Percentiles rank a stretch among this genome's conserved stretches.
Evolutionary conservation across 192 early-diverging fungal species (phyloP).

Genomic region (Chytriomyces sp.): DNA sequence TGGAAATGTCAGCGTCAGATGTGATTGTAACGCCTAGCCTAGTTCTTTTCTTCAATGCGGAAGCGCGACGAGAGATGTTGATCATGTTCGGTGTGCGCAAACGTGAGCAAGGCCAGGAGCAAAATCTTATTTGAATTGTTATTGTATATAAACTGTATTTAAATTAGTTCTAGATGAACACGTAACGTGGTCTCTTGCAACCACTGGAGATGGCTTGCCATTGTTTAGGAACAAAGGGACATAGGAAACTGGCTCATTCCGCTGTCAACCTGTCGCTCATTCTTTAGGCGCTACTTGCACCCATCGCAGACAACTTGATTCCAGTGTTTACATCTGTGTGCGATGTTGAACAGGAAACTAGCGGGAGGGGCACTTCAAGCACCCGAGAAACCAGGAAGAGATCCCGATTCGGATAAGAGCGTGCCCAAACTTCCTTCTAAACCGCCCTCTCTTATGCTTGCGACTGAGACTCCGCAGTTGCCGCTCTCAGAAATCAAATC

Average conservation of each 20-base stretch:
- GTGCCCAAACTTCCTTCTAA: background rate
- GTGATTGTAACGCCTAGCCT: background rate
- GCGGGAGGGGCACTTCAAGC: too few relatives aligned
- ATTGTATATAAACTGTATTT: background rate
- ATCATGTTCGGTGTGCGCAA: background rate
- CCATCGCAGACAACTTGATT: too few relatives aligned
- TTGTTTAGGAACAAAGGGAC: too few relatives aligned
- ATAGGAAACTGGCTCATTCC: too few relatives aligned
- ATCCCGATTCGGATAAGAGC: background rate
- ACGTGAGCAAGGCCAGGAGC: background rate
- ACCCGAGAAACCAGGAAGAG: too few relatives aligned
- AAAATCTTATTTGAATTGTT: background rate
- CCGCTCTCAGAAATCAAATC: conserved; percentile 26
- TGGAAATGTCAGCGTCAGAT: background rate
- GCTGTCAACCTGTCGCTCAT: too few relatives aligned
- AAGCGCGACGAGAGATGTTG: background rate
- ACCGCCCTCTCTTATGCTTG: background rate
- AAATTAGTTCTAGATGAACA: too few relatives aligned
- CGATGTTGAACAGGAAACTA: too few relatives aligned
- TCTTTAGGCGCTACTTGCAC: too few relatives aligned
- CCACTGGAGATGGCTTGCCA: too few relatives aligned
- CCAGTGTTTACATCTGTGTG: too few relatives aligned
- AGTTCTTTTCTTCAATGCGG: background rate
- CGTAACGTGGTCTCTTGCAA: too few relatives aligned
- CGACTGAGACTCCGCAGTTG: background rate